Percentiles rank a stretch among this genome's conserved stretches.
These are phyloP conservation scores for Xylariaceae sp. DNA, from an alignment of 2,329 filamentous ascomycete species.

Conservation along the genomic window DNA sequence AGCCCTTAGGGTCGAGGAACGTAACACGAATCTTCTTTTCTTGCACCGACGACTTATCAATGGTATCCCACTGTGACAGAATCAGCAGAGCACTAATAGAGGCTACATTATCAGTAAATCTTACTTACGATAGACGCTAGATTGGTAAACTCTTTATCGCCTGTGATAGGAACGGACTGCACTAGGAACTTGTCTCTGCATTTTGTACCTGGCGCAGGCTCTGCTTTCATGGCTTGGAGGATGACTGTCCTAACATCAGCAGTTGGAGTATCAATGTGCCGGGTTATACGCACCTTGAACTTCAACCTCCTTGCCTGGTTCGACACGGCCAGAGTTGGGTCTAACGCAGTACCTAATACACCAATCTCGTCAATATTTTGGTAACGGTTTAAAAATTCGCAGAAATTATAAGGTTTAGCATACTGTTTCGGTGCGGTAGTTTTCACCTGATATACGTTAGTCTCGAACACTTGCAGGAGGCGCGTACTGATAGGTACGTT, in stretches of 20 bases:
- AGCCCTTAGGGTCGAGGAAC: conserved; percentile 73
- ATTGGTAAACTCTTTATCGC: conserved; percentile 83
- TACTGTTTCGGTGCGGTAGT: conserved; percentile 99
- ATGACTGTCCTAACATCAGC: conserved; percentile 66
- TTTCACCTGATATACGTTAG: conserved; percentile 74
- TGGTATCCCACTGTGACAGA: conserved; percentile 73
- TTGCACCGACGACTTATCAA: conserved; percentile 76
- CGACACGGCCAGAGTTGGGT: conserved; percentile 95
- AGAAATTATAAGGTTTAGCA: conserved; percentile 44
- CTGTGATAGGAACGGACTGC: conserved; percentile 83
- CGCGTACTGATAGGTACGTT: background rate
- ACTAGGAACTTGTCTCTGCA: conserved; percentile 98
- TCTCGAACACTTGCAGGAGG: background rate
- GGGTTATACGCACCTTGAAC: conserved; percentile 75
- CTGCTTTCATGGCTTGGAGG: conserved; percentile 96
- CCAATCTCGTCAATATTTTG: conserved; percentile 30
- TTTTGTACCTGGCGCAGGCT: conserved; percentile 82
- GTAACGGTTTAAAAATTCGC: conserved; percentile 25
- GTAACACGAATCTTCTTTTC: conserved; percentile 96
- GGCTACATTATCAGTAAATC: conserved; percentile 9
- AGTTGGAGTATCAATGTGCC: conserved; percentile 21
- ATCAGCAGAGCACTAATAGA: conserved; percentile 36
- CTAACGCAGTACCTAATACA: conserved; percentile 87
- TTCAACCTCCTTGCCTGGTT: conserved; percentile 86
- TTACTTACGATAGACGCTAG: conserved; percentile 77